A percentile compares a stretch with the other conserved stretches of the same genome.
Conservation (phyloP, 1,139 yeast species). For the Lodderomyces parapsilosis region DNA sequence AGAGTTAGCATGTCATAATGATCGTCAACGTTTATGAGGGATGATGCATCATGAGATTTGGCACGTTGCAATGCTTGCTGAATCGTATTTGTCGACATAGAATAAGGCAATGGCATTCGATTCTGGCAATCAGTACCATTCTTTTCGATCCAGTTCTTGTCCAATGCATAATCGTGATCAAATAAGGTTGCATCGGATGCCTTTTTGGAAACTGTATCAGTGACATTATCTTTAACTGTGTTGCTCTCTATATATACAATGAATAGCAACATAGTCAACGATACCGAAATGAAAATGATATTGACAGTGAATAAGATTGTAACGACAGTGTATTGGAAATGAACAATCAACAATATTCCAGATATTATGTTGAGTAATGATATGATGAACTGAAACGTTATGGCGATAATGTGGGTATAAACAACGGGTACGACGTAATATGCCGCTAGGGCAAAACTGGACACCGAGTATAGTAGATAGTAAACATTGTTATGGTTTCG, state of each 20-base stretch:
- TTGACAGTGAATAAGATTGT: conserved; percentile 16
- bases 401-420: conserved; percentile 4
- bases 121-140: background rate
- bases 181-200: conserved; percentile 12
- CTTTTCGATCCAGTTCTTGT: conserved; percentile 8
- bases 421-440: conserved; percentile 7
- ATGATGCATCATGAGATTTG: conserved; percentile 4
- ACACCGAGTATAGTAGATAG: conserved; percentile 7
- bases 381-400: conserved; percentile 11
- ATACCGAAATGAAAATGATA: conserved; percentile 13
- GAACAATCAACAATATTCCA: conserved; percentile 17
- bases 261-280: conserved; percentile 8
- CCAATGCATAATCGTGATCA: conserved; percentile 9
- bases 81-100: conserved; percentile 6
- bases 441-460: conserved; percentile 8
- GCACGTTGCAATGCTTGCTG: background rate
- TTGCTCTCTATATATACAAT: background rate
- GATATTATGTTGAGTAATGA: conserved; percentile 18
- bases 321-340: background rate
- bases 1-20: conserved; percentile 1
- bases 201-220: conserved; percentile 8
- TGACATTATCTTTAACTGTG: background rate
- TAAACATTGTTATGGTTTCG: conserved; percentile 6
- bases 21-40: conserved; percentile 7
- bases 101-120: conserved; percentile 1